Evolutionary conservation across 352 stramenopile genomes (phyloP).

Genomic region (Phytophthora lateralis): DNA sequence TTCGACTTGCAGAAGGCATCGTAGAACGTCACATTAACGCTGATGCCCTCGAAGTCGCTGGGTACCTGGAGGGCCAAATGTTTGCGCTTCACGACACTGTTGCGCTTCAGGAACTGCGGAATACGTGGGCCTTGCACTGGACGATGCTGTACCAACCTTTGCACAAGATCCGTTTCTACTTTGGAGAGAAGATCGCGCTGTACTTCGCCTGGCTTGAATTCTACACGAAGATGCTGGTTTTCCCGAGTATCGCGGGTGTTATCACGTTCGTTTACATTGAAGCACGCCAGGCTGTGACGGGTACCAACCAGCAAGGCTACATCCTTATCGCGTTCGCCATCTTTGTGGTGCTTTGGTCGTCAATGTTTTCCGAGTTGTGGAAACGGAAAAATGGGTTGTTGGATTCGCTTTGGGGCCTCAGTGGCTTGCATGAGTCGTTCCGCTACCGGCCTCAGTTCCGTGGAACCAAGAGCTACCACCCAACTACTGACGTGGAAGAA

Average conservation of each 20-base stretch:
- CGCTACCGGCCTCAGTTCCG: constrained; percentile 87
- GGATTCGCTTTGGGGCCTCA: constrained; percentile 84
- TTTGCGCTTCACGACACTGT: constrained; percentile 88
- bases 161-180: constrained; percentile 90
- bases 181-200: constrained; percentile 90
- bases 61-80: constrained; percentile 69
- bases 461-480: constrained; percentile 76
- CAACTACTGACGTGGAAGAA: constrained; percentile 63
- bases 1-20: constrained; percentile 73
- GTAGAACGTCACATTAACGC: constrained; percentile 79
- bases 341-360: constrained; percentile 90
- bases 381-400: constrained; percentile 88
- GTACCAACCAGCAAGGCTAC: constrained; percentile 62
- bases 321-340: constrained; percentile 79
- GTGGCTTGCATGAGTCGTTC: constrained; percentile 74
- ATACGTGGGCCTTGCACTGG: constrained; percentile 79
- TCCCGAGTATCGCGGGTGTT: constrained; percentile 78
- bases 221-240: constrained; percentile 93
- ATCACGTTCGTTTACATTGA: constrained; percentile 76
- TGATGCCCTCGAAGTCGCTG: constrained; percentile 61
- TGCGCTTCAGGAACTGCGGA: constrained; percentile 74
- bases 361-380: constrained; percentile 89
- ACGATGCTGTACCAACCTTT: constrained; percentile 82
- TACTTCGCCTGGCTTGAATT: constrained; percentile 94
- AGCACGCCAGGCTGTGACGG: constrained; percentile 40